A percentile compares a stretch with the other conserved stretches of the same genome.
Evolutionary conservation across 345 rosid genomes (phyloP).

Genomic region (Corymbia maculata): DNA sequence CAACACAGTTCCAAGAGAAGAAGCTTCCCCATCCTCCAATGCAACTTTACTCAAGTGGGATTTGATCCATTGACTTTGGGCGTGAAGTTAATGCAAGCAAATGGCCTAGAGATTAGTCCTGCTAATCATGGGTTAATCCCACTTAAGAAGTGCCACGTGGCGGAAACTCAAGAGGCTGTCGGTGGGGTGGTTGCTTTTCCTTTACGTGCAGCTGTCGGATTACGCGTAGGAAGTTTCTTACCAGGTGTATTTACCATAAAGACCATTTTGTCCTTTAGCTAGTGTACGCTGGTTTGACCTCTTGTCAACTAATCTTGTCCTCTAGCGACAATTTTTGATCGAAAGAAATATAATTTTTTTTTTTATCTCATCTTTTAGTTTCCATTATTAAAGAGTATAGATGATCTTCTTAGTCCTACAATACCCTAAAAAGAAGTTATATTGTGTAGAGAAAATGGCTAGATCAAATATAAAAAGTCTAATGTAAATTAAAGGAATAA

Average conservation of each 20-base stretch:
- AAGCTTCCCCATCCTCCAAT: neutral
- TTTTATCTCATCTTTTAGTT: neutral
- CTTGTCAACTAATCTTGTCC: neutral
- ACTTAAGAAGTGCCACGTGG: neutral
- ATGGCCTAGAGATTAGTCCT: neutral
- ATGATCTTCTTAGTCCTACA: neutral
- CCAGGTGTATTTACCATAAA: neutral
- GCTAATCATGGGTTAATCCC: neutral
- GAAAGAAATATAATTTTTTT: neutral
- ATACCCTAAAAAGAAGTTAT: neutral
- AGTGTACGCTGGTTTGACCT: neutral
- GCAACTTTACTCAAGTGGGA: neutral
- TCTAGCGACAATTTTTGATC: neutral
- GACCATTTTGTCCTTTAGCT: neutral
- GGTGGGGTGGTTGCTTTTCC: neutral
- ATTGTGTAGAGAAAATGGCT: neutral
- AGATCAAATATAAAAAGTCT: neutral
- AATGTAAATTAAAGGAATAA: neutral
- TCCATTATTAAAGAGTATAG: neutral
- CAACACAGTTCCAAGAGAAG: neutral
- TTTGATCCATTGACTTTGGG: neutral
- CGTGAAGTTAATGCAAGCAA: neutral
- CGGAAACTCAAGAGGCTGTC: neutral
- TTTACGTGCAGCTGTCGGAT: neutral
- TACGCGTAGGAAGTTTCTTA: neutral